Conservation (phyloP, 495 filamentous ascomycete species). For the Talaromyces thailandensis region DNA sequence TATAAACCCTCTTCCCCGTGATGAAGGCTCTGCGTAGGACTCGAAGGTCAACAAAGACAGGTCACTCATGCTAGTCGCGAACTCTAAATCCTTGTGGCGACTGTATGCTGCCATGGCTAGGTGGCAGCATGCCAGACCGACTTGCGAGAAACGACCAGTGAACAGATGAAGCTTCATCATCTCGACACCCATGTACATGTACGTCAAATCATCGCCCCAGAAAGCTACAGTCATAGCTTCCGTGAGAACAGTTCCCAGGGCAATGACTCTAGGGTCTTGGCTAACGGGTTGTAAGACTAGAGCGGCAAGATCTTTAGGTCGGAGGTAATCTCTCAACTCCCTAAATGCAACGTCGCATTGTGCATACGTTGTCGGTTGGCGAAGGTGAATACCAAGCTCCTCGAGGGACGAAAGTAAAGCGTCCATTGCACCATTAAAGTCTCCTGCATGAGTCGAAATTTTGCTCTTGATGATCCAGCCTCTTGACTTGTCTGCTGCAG, state of each 20-base stretch:
- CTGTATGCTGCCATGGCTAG: conserved; percentile 63
- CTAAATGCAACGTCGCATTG: conserved; percentile 67
- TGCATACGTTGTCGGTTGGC: conserved; percentile 57
- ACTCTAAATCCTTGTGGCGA: conserved; percentile 63
- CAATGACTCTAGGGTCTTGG: conserved; percentile 47
- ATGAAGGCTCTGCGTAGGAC: conserved; percentile 57
- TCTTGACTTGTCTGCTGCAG: conserved; percentile 63
- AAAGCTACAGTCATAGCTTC: conserved; percentile 75
- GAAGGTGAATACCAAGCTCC: conserved; percentile 56
- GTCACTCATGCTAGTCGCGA: conserved; percentile 55
- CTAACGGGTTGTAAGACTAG: conserved; percentile 41
- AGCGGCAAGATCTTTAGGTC: conserved; percentile 46
- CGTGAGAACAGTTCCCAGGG: conserved; percentile 62
- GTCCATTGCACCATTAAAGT: conserved; percentile 58
- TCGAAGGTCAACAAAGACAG: conserved; percentile 60
- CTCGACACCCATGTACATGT: conserved; percentile 66
- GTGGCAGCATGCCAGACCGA: conserved; percentile 67
- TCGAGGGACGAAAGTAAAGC: conserved; percentile 57
- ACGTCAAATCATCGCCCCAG: conserved; percentile 68
- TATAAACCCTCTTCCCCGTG: conserved; percentile 60
- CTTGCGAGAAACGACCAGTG: conserved; percentile 58
- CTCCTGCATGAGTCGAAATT: conserved; percentile 62
- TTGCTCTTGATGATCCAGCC: conserved; percentile 72
- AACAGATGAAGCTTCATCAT: conserved; percentile 63
- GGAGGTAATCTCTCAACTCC: conserved; percentile 47